These are phyloP conservation scores for Cryptosporidium baileyi DNA, from an alignment of 169 alveolate genomes.

Conservation along the genomic window DNA sequence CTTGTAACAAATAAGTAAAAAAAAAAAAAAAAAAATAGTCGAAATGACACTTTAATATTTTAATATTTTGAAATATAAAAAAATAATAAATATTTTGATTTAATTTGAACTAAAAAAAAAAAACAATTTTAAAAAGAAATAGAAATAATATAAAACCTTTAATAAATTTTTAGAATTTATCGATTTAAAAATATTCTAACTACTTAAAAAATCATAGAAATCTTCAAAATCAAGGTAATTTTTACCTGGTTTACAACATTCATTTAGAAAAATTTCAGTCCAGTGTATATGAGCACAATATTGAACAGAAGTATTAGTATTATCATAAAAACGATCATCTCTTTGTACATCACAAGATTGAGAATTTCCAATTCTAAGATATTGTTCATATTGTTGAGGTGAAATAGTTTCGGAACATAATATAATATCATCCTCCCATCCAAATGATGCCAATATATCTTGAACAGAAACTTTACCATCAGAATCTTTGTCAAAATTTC, in stretches of 20 bases:
- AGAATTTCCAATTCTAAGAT: constrained; percentile 12
- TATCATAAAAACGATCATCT: neutral
- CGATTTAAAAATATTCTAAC: too few species aligned
- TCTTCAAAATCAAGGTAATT: constrained; percentile 51
- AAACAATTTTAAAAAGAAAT: too few species aligned
- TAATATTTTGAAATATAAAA: too few species aligned
- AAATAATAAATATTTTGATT: too few species aligned
- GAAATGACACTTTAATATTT: too few species aligned
- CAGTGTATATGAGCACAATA: constrained; percentile 69
- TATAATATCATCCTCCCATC: constrained; percentile 66
- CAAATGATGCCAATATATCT: constrained; percentile 63
- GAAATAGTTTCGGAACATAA: constrained; percentile 68
- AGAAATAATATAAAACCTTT: too few species aligned
- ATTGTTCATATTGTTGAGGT: constrained; percentile 43
- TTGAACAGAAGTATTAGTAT: constrained; percentile 6
- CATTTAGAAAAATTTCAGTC: constrained; percentile 67
- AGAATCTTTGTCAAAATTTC: constrained; percentile 64
- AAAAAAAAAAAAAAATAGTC: too few species aligned
- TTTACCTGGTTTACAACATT: constrained; percentile 64
- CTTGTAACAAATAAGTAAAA: too few species aligned
- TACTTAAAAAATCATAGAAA: constrained; percentile 49
- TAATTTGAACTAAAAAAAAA: too few species aligned
- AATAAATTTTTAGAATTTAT: too few species aligned
- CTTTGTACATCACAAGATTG: neutral
- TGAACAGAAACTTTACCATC: constrained; percentile 69